A percentile compares a stretch with the other conserved stretches of the same genome.
phyloP scores from a whole-genome alignment of 1,139 yeast species.

The Magnusiomyces paraingens region DNA sequence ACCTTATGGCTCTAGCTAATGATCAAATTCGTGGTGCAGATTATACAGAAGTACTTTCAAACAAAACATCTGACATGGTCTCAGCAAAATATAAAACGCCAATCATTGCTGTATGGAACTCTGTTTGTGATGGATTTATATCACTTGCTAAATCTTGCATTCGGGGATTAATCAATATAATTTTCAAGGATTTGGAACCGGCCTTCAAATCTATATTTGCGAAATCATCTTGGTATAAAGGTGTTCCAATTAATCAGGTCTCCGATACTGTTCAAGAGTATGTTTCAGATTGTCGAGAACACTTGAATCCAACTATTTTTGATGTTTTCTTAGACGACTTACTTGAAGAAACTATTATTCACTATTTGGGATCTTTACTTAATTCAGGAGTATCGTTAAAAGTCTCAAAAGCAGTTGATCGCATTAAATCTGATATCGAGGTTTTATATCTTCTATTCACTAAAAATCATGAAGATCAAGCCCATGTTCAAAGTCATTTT shows the following conservation, averaged over 20 bases:
- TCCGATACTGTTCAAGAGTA: conserved; percentile 73
- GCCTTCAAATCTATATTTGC: conserved; percentile 44
- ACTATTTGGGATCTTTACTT: conserved; percentile 43
- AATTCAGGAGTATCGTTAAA: conserved; percentile 37
- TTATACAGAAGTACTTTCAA: conserved; percentile 66
- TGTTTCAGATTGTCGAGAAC: conserved; percentile 51
- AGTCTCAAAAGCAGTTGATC: conserved; percentile 51
- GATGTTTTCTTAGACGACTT: conserved; percentile 48
- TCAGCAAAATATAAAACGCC: conserved; percentile 54
- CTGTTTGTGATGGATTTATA: conserved; percentile 67
- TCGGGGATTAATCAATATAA: conserved; percentile 55
- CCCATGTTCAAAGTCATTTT: conserved; percentile 44
- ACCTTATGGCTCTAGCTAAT: conserved; percentile 76
- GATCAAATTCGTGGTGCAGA: conserved; percentile 85
- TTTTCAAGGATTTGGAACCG: conserved; percentile 59
- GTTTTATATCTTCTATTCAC: conserved; percentile 57
- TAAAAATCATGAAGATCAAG: conserved; percentile 37
- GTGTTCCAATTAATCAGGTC: conserved; percentile 49
- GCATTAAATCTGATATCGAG: conserved; percentile 59
- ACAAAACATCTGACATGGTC: conserved; percentile 58
- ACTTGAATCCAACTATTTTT: conserved; percentile 45
- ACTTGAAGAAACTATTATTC: conserved; percentile 43
- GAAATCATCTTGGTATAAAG: conserved; percentile 36
- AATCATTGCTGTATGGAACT: conserved; percentile 53
- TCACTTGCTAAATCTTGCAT: conserved; percentile 67